These are phyloP conservation scores for Eutrema yunnanense DNA, from an alignment of 345 rosid genomes.

Conservation along the genomic window DNA sequence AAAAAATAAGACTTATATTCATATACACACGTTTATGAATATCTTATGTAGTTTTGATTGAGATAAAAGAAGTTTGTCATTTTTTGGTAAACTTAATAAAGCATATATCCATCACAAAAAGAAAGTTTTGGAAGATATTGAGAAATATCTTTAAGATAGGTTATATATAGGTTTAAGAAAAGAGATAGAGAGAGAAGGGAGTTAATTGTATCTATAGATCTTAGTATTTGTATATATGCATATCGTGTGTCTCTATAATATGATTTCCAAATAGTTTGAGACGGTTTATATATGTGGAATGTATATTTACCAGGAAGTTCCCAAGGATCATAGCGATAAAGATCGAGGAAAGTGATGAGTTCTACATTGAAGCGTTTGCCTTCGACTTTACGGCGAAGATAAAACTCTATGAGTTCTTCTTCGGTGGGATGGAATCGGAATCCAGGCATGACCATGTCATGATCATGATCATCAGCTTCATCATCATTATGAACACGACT, in stretches of 20 bases:
- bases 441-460: constrained; percentile 98
- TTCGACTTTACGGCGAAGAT: constrained; percentile 99
- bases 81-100: neutral
- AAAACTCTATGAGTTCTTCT: constrained; percentile 97
- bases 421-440: constrained; percentile 98
- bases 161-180: neutral
- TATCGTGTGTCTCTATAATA: neutral
- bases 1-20: neutral
- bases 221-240: neutral
- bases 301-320: constrained; percentile 87
- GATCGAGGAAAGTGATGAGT: constrained; percentile 98
- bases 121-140: neutral
- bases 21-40: neutral
- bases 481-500: constrained; percentile 17
- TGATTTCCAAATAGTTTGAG: neutral
- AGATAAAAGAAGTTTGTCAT: neutral
- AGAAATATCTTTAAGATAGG: neutral
- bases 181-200: neutral
- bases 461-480: constrained; percentile 67
- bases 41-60: neutral
- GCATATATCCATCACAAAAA: neutral
- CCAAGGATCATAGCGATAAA: constrained; percentile 99
- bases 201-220: constrained; percentile 1
- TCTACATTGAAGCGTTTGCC: constrained; percentile 98
- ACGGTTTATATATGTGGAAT: neutral